Base-by-base conservation (phyloP, 2,329 filamentous ascomycete species). In the Colletotrichum echinochloae region DNA sequence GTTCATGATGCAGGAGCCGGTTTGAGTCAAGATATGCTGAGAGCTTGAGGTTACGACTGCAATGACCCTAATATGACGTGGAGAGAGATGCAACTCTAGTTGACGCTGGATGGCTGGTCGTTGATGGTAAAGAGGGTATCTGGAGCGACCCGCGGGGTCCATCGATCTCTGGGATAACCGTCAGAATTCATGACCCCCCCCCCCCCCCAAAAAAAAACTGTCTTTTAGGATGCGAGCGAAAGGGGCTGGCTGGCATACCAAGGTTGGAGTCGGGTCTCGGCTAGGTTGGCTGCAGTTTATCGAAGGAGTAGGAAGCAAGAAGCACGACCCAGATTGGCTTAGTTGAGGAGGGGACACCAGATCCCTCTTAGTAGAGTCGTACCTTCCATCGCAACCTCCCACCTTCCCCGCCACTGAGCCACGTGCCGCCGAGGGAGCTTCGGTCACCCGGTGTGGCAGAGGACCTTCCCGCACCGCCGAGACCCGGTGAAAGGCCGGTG, bases 381-480 rank as follows among this genome's bases (percentile, higher is more conserved):
- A 37, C 20, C 39, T 30, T 44, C 37, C 26, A 14, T 28, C 14
- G 57, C n/a, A 30, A 8, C 39, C 23, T 46, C 23, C 1, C 28
- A 16, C n/a, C 30, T 51, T 28, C 35, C 30, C 2, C 9, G 46
- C 23, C 30, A 51, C 46, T 18, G 9, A 39, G n/a, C 30, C 48
- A 44, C 26, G 60, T 33, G 37, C 26, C 28, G 26, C 66, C 62
- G 67, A 51, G 59, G 28, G 44, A 46, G 65, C 46, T 63, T 71
- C 65, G 65, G 68, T 59, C 52, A 60, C 65, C 54, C 68, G 64
- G 68, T 59, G 59, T 61, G 68, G 64, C 30, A 54, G 52, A 23
- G 30, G 26, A 37, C 44, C 18, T 39, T 46, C 41, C 63, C 51
- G 63, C 46, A 46, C 52, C 37, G 52, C 59, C 51, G 35, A 39